These are phyloP conservation scores for Sporothrix protearum DNA, from an alignment of 2,329 filamentous ascomycete species.

Conservation along the genomic window DNA sequence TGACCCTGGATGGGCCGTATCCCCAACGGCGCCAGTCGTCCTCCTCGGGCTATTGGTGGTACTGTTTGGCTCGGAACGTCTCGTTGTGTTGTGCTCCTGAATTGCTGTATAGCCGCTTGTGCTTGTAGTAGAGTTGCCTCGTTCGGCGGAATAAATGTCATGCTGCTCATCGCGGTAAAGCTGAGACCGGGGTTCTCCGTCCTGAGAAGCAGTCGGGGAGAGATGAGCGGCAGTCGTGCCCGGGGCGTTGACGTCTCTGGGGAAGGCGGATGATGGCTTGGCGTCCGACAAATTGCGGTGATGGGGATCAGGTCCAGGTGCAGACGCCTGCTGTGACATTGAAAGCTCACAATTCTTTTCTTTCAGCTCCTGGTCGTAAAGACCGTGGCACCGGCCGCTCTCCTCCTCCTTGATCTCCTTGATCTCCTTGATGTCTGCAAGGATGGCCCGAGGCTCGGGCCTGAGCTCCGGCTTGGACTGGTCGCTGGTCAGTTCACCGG, in stretches of 20 bases:
- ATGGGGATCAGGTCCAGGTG: conserved; percentile 54
- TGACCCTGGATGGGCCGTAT: background rate
- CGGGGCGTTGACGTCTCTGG: background rate
- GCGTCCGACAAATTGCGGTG: conserved; percentile 30
- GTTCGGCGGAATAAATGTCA: conserved; percentile 23
- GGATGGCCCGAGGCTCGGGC: background rate
- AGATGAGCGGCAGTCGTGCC: conserved; percentile 26
- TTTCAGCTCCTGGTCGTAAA: conserved; percentile 47
- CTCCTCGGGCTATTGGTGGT: conserved; percentile 11
- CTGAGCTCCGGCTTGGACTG: conserved; percentile 18
- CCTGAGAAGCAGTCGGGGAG: conserved; percentile 28
- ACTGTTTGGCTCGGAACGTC: background rate
- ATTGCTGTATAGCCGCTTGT: background rate
- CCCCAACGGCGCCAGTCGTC: conserved; percentile 18
- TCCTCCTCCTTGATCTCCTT: conserved; percentile 25
- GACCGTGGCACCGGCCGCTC: conserved; percentile 55
- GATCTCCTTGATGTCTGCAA: conserved; percentile 24
- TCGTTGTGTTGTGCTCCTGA: background rate
- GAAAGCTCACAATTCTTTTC: conserved; percentile 56
- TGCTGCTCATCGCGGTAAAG: conserved; percentile 25
- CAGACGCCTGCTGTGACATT: conserved; percentile 62
- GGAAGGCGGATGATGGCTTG: background rate
- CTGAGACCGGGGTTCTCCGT: background rate
- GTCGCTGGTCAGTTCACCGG: conserved; percentile 16
- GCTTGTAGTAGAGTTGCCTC: conserved; percentile 13